Conservation (phyloP, 345 rosid genomes). For the Anastatica hierochuntica region DNA sequence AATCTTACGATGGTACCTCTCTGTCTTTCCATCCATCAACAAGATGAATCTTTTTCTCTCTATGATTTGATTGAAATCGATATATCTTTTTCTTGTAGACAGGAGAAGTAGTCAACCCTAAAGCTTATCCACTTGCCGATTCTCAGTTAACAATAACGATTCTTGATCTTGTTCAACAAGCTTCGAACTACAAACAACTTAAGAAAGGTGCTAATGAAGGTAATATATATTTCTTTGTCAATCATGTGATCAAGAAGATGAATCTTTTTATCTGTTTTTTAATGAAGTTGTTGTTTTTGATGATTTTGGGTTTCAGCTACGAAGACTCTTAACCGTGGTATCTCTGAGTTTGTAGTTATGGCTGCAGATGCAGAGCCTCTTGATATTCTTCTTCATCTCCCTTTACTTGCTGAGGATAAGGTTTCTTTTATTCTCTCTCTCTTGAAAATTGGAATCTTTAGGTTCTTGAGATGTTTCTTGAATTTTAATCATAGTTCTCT, state of each 20-base stretch:
- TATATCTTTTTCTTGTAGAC: constrained; percentile 39
- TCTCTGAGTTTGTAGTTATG: constrained; percentile 85
- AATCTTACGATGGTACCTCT: constrained; percentile 14
- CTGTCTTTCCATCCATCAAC: not conserved
- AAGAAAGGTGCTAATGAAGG: constrained; percentile 88
- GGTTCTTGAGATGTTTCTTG: no score
- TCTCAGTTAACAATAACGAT: constrained; percentile 67
- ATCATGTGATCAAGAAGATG: no score
- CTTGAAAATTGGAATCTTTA: not conserved
- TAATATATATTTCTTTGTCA: not conserved
- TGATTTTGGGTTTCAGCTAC: constrained; percentile 45
- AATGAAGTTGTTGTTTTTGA: not conserved
- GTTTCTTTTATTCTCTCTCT: constrained; percentile 14
- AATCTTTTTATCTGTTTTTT: no score
- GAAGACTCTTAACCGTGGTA: constrained; percentile 91
- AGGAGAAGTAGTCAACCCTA: constrained; percentile 70
- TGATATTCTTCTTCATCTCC: constrained; percentile 76
- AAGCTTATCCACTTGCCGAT: constrained; percentile 86
- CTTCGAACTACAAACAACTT: constrained; percentile 93
- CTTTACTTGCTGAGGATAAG: constrained; percentile 82
- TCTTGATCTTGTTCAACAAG: constrained; percentile 88
- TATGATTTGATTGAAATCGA: no score
- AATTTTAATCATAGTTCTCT: no score
- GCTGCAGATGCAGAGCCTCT: constrained; percentile 80
- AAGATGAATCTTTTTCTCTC: not conserved